Evolutionary conservation across 2,329 filamentous ascomycete genomes (phyloP), one percentile per base, ranked within the genome.

Genomic region (Fusarium hostae): DNA sequence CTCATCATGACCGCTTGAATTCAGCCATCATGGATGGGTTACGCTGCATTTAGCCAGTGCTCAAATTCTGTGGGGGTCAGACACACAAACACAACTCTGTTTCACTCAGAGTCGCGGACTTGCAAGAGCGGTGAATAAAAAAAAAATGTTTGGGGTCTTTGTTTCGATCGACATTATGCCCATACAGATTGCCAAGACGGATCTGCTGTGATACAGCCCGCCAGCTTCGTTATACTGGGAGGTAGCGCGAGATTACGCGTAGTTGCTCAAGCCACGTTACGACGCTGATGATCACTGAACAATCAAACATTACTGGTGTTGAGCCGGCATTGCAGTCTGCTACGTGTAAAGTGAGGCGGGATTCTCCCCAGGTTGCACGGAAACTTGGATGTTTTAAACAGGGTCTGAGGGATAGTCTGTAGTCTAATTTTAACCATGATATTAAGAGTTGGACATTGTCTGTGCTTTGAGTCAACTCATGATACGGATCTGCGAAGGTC

Each of bases 401-500:
- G 40, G 48, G 68, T 70, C 22, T 54, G 52, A 60, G 41, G 28
- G 24, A 24, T 44, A 56, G 51, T 54, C 45, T 32, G 50, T 51
- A 63, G 54, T 72, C 55, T 71, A 70, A 70, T 66, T 73, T 68
- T 68, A 66, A 66, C 63, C 63, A 67, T 66, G 54, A 37, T 61
- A 44, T 66, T 52, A 61, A 61, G 40, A 48, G 10, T 61, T 22
- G 9, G 18, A 8, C 34, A 43, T 47, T 20, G 62, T 67, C 45
- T 48, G 54, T 66, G 63, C 63, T 48, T 12, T n/a, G 32, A 39
- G 34, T 30, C 28, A 59, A 26, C 20, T 45, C 52, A 45, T 66
- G 34, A 52, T 52, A 52, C 48, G 48, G 48, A 52, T 39, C 48
- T 52, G 32, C 48, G 32, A 52, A 52, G 48, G 39, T 28, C 48